Evolutionary conservation across 495 filamentous ascomycete species (phyloP), one percentile per base, ranked within the genome.

Genomic region (Xylaria nigripes): DNA sequence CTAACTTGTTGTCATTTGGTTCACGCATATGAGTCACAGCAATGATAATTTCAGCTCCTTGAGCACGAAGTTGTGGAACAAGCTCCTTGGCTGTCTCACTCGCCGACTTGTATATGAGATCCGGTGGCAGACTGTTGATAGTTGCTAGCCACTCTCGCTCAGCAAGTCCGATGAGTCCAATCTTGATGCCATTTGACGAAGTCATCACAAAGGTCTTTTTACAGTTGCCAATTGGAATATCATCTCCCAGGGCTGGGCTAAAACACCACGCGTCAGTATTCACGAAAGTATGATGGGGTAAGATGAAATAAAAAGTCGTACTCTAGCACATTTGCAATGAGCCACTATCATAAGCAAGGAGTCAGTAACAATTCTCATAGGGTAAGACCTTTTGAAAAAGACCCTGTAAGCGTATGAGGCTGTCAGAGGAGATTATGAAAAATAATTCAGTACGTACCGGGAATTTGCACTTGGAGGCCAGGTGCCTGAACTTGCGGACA

Each of bases 381-480:
- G 2, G 12, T 6, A 18, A 18, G 9, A 18, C 36, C n/a, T 18
- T 29, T 9, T 29, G 2, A 4, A 16, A 13, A 15, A 4, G 36
- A 4, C n/a, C 36, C 18, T 12, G 13, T 45, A 21, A 4, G n/a
- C n/a, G n/a, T n/a, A n/a, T n/a, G n/a, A n/a, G 16, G 13, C 18
- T 10, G 9, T 30, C 40, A 18, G 16, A 22, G 18, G 41, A 47
- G 24, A 21, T 0, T 25, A 30, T 0, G 16, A 16, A 15, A 19
- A 24, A 62, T 94, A 12, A 93, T 46, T 86, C 87, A n/a, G 91
- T 71, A 1, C 95, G 77, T 90, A 90, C 95, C 2, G 90, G 90
- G 55, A 96, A 96, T 18, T 74, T 74, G 72, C 89, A 93, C 61
- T 87, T 82, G 5, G 74, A 73, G 7, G 82, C 77, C 18, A 96